phyloP scores from a whole-genome alignment of 2,329 filamentous ascomycete genomes.

The Metarhizium humberi region DNA sequence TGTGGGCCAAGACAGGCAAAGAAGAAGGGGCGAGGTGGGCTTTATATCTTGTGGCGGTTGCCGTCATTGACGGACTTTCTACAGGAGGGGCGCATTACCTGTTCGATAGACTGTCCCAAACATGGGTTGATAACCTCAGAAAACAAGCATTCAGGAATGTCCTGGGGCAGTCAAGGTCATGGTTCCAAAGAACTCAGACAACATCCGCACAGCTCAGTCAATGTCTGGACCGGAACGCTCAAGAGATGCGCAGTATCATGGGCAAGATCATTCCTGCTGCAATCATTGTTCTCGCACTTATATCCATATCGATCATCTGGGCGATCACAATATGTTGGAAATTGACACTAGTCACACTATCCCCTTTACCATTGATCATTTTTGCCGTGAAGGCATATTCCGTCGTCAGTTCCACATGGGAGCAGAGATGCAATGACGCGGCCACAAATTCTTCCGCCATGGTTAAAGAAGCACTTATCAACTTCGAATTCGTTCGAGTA shows the following conservation, averaged over 20 bases:
- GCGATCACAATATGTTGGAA: constrained; percentile 68
- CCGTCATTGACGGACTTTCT: constrained; percentile 54
- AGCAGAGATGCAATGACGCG: constrained; percentile 55
- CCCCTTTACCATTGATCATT: constrained; percentile 58
- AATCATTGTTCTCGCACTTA: constrained; percentile 58
- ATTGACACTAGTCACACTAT: constrained; percentile 67
- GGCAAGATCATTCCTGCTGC: constrained; percentile 67
- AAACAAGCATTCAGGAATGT: constrained; percentile 58
- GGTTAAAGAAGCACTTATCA: constrained; percentile 66
- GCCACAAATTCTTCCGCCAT: constrained; percentile 45
- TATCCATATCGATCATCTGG: constrained; percentile 63
- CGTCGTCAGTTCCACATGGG: constrained; percentile 60
- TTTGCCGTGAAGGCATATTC: constrained; percentile 57
- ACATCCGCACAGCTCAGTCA: constrained; percentile 55
- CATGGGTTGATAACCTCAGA: constrained; percentile 69
- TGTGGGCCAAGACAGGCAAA: constrained; percentile 47
- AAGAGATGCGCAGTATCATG: constrained; percentile 79
- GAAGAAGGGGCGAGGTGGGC: constrained; percentile 56
- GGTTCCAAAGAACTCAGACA: constrained; percentile 67
- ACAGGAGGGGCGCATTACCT: constrained; percentile 61
- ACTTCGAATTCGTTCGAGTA: constrained; percentile 69
- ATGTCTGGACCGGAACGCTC: constrained; percentile 69
- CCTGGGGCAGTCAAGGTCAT: constrained; percentile 64
- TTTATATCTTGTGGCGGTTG: constrained; percentile 57
- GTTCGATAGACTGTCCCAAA: constrained; percentile 61